Conservation (phyloP, 495 filamentous ascomycete genomes). For the Neurospora sp. region DNA sequence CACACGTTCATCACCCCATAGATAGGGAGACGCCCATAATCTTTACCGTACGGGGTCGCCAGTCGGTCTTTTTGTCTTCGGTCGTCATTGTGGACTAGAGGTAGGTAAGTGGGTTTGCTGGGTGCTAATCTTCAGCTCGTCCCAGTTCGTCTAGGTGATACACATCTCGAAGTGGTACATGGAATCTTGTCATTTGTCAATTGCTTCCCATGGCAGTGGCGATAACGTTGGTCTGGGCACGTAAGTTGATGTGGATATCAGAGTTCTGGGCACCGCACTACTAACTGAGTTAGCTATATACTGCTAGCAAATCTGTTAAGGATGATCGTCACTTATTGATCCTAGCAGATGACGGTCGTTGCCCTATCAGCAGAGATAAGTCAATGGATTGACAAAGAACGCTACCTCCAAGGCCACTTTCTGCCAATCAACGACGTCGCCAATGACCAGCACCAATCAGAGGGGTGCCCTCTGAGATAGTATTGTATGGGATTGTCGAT, state of each 20-base stretch:
- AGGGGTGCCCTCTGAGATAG: neutral
- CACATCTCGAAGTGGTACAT: neutral
- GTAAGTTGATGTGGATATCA: neutral
- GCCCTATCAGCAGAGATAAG: neutral
- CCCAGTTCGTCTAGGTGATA: neutral
- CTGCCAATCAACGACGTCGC: neutral
- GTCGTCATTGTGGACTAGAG: neutral
- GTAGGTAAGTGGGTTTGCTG: neutral
- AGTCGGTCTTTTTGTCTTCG: neutral
- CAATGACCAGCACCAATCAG: neutral
- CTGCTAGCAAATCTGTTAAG: neutral
- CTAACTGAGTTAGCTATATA: neutral
- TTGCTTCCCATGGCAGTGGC: neutral
- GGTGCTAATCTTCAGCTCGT: neutral
- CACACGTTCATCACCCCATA: neutral
- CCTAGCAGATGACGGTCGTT: neutral
- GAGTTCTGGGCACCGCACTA: neutral
- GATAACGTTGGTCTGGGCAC: neutral
- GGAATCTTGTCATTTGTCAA: neutral
- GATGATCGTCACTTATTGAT: neutral
- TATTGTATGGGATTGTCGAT: neutral
- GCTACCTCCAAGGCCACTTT: neutral
- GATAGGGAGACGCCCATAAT: neutral
- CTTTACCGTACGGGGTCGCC: neutral
- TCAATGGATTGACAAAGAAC: neutral